Base-by-base conservation (phyloP, 148 eudicot species). In the Silene latifolia region DNA sequence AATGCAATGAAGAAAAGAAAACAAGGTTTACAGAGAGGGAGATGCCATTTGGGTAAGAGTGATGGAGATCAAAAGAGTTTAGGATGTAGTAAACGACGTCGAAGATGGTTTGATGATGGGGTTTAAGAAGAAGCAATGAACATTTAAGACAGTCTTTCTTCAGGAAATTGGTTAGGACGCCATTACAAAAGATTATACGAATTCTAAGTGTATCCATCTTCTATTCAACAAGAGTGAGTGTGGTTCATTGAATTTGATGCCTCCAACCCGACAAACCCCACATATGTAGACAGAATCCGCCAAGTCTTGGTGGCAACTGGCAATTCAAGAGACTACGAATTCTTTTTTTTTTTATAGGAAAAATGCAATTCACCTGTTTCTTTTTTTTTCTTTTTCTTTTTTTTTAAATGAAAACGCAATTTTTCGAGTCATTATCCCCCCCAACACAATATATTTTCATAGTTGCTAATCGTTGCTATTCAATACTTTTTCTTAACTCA, bases 11-110 rank as follows among this genome's bases (percentile, higher is more conserved):
- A 35, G 61, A 72, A 48, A 21, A 53, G 18, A 48, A 53, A 54
- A 48, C 19, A 51, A 62, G 46, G 20, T 44, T 8, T 88, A 93
- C 98, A 80, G 79, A 91, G 85, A 93, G 97, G 44, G 83, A 60
- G 71, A 93, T 58, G 80, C 98, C 98, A 80, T 88, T 54, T 64
- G 97, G 93, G 85, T 97, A 93, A 74, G 93, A 81, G 15, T 80
- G 60, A 68, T 69, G 65, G 77, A 93, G 97, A 65, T 78, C 82
- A 80, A 88, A 93, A 64, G 73, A 66, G 72, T 80, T 82, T 76
- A 80, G 72, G 27, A 93, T 32, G 67, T 91, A 80, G 21, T 83
- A 75, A 61, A 82, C 80, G 21, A 91, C 77, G 46, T 88, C 91
- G 42, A 87, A 77, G 48, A 91, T 79, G 73, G 89, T 88, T 42